Evolutionary conservation across 345 rosid species (phyloP), one percentile per base, ranked within the genome.

Genomic region (Mallotus nudiflorus): DNA sequence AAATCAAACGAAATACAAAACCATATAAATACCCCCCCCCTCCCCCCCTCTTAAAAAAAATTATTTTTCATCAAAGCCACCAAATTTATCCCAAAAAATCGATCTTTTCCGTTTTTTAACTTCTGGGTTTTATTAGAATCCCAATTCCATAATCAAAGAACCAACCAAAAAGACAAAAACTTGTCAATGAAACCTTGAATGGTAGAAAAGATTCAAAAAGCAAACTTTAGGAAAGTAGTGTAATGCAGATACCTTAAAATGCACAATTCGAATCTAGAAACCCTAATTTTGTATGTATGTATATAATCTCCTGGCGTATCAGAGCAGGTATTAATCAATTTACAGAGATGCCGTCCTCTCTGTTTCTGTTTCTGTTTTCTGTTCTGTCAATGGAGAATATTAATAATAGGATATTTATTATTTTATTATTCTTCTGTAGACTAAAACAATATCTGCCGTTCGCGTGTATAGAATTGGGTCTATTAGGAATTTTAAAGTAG

Each of bases 211-310:
- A 67, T 62, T 52, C 62, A 29, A 42, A 63, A 71, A 27, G 66
- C 66, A 49, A 10, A 46, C 15, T 6, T 12, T n/a, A 42, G n/a
- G 3, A 46, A 51, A 2, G 9, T 2, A 51, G 33, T 24, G 44
- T 44, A 72, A 54, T 65, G 60, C 20, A 33, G 72, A 44, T 60
- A 68, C 77, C 73, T 67, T 68, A 44, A 40, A 48, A 25, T 9
- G 5, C 49, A 31, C 44, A 64, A 42, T 55, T 52, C 20, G 44
- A 50, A 48, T 27, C 12, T 22, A 9, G 27, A 11, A 62, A 39
- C 35, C 74, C 61, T 16, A 35, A 35, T 25, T 68, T 7, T 44
- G 5, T 6, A 5, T 28, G 22, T 15, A 12, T 44, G 2, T 53
- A 25, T 53, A 11, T 53, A 12, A 9, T 9, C n/a, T 22, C 8